Evolutionary conservation across 2,329 filamentous ascomycete genomes (phyloP).

Genomic region (Onygenales sp.): DNA sequence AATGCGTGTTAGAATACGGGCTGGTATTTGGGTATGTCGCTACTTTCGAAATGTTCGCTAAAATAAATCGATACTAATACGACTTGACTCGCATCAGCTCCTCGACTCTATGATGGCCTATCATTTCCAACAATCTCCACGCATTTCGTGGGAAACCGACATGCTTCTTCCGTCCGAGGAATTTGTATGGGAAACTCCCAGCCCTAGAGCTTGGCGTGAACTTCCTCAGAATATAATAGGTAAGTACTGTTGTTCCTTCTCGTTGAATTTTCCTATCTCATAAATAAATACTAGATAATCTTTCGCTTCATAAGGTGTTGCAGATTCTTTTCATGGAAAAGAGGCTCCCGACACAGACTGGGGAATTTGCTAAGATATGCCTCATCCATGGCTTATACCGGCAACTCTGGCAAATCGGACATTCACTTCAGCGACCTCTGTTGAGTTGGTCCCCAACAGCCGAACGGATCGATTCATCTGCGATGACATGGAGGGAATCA

Average conservation of each 20-base stretch:
- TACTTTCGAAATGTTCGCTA: too few species aligned
- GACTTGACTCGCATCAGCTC: background rate
- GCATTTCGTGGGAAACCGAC: background rate
- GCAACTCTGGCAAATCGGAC: background rate
- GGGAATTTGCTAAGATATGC: slow-evolving; percentile 1
- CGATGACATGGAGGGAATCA: background rate
- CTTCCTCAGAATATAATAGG: too few species aligned
- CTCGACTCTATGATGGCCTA: background rate
- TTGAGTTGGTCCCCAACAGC: background rate
- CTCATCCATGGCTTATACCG: background rate
- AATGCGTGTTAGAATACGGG: too few species aligned
- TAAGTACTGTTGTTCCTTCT: too few species aligned
- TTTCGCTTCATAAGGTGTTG: background rate
- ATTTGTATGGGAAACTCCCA: too few species aligned
- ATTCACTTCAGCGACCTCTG: slow-evolving; percentile 4
- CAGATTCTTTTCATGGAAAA: background rate
- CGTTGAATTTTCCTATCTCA: background rate
- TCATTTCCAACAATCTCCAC: background rate
- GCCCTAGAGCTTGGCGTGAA: too few species aligned
- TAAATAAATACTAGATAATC: background rate
- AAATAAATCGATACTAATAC: background rate
- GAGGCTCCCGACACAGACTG: background rate
- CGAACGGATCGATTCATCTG: slow-evolving; percentile 1
- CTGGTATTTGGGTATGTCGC: too few species aligned
- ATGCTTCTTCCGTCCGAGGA: too few species aligned